Conservation (phyloP, 495 filamentous ascomycete species). For the Apodospora peruviana region DNA sequence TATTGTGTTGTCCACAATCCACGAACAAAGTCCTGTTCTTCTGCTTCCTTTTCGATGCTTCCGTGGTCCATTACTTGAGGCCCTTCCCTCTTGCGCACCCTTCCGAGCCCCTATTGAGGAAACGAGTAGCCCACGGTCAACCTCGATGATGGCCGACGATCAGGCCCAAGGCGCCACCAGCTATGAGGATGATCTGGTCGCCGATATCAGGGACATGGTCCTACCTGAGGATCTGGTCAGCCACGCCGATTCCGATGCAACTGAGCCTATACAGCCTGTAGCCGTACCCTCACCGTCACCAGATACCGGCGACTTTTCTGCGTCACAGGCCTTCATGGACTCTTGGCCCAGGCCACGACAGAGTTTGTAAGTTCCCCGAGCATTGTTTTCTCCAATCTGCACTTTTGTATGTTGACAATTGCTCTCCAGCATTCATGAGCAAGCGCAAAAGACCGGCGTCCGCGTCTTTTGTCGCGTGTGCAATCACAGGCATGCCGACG, state of each 20-base stretch:
- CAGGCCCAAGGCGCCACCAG: not conserved
- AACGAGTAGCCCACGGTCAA: not conserved
- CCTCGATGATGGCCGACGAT: no score
- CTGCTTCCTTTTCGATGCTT: no score
- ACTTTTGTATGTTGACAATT: not conserved
- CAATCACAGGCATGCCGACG: not conserved
- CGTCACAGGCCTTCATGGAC: not conserved
- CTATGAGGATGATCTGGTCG: conserved; percentile 3
- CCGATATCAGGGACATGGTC: conserved; percentile 1
- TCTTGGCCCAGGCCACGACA: conserved; percentile 1
- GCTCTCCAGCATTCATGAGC: not conserved
- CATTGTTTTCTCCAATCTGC: not conserved
- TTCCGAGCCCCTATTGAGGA: no score
- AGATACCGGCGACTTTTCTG: not conserved
- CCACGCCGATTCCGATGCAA: not conserved
- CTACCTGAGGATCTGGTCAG: not conserved
- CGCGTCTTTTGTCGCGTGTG: conserved; percentile 2
- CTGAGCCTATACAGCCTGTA: not conserved
- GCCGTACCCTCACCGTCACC: not conserved
- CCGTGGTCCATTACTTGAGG: no score
- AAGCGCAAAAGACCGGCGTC: conserved; percentile 1
- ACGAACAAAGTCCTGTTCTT: not conserved
- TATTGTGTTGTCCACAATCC: not conserved
- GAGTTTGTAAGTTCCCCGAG: not conserved
- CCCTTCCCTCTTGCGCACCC: no score